Conservation (phyloP, 768 basidiomycete species). For the Macrolepiota albuminosa region DNA sequence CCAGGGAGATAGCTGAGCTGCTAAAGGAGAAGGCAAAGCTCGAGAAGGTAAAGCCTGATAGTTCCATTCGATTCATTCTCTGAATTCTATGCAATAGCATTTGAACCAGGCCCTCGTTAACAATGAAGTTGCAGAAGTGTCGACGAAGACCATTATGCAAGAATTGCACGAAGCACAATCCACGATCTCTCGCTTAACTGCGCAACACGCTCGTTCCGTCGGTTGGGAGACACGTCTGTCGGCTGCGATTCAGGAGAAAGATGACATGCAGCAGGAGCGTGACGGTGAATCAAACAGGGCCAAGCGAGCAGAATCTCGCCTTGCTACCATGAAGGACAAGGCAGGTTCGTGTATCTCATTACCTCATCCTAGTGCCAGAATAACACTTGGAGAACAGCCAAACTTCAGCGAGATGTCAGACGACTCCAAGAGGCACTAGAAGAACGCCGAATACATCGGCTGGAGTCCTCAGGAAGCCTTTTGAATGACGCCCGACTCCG, state of each 20-base stretch:
- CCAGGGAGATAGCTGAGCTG: slow-evolving; percentile 26
- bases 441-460: slow-evolving; percentile 50
- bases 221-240: slow-evolving; percentile 68
- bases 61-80: neutral
- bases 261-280: slow-evolving; percentile 81
- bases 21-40: slow-evolving; percentile 56
- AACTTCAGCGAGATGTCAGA: slow-evolving; percentile 63
- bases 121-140: slow-evolving; percentile 75
- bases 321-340: slow-evolving; percentile 61
- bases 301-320: slow-evolving; percentile 60
- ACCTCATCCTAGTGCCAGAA: neutral
- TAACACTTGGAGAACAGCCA: slow-evolving; percentile 37
- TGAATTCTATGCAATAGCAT: slow-evolving; percentile 37
- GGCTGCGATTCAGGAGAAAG: slow-evolving; percentile 65
- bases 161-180: slow-evolving; percentile 73
- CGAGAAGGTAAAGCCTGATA: slow-evolving; percentile 44
- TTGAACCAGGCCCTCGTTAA: slow-evolving; percentile 76
- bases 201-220: slow-evolving; percentile 63
- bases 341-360: slow-evolving; percentile 39
- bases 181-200: slow-evolving; percentile 60
- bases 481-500: slow-evolving; percentile 61
- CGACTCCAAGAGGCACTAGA: slow-evolving; percentile 62
- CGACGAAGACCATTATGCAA: slow-evolving; percentile 66
- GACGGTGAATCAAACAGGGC: slow-evolving; percentile 67
- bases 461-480: slow-evolving; percentile 64